Conservation (phyloP, 225 moss, liverwort and hornwort genomes). For the Straminergon stramineum region DNA sequence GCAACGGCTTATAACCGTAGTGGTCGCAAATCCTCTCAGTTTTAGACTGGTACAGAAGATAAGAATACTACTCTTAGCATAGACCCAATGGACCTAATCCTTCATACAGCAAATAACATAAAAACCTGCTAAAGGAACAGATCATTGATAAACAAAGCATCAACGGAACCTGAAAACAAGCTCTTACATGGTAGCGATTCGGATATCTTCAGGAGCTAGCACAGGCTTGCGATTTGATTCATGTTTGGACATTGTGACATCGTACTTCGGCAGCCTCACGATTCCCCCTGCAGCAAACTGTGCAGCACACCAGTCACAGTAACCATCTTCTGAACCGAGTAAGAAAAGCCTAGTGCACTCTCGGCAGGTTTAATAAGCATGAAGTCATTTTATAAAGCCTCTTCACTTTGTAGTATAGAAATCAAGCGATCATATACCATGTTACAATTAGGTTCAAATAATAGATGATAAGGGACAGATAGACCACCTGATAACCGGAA, state of each 20-base stretch:
- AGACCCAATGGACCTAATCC: neutral
- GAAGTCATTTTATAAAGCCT: neutral
- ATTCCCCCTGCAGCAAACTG: conserved; percentile 97
- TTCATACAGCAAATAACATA: neutral
- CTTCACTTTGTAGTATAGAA: neutral
- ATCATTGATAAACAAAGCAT: neutral
- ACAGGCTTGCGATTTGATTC: conserved; percentile 91
- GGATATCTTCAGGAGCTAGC: conserved; percentile 75
- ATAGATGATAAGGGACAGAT: neutral
- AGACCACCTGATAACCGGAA: conserved; percentile 72
- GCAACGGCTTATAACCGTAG: neutral
- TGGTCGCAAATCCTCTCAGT: neutral
- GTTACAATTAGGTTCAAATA: neutral
- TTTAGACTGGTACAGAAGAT: neutral
- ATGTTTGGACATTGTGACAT: conserved; percentile 74
- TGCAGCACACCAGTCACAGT: conserved; percentile 22
- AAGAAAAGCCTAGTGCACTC: neutral
- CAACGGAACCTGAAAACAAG: neutral
- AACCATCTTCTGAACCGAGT: neutral
- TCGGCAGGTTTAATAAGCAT: neutral
- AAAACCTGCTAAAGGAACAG: neutral
- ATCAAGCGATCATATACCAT: neutral
- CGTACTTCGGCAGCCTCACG: conserved; percentile 78
- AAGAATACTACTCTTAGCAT: neutral
- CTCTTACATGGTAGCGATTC: conserved; percentile 87